Base-by-base conservation (phyloP, 345 rosid genomes). In the Bretschneidera sinensis region DNA sequence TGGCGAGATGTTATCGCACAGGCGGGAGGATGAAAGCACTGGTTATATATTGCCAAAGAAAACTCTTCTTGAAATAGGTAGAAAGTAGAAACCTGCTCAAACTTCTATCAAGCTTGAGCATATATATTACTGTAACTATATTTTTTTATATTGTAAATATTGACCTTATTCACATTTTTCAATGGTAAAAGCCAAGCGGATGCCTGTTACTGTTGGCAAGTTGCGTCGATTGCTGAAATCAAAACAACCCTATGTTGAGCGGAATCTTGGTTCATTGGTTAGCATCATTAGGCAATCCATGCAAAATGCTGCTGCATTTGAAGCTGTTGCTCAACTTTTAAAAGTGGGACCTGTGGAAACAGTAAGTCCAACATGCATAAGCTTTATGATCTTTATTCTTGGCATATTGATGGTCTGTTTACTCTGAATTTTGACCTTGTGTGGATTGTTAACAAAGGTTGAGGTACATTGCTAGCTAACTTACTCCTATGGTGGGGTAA, bases 1-100 rank as follows among this genome's bases (percentile, higher is more conserved):
- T 92, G 97, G 97, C 85, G 96, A 63, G 97, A 92, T 77, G 72
- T 5, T 57, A 62, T 87, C 75, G 97, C 95, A 54, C 94, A 96
- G 48, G 67, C 73, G 53, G n/a, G 87, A 87, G 62, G 98, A 92
- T 65, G 98, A 92, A 73, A 87, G 98, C 77, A 89, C 97, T 7
- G 96, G 98, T 34, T 92, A 74, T 71, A 74, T 92, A 58, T 71
- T 92, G 70, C 94, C 98, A 23, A 92, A 92, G 71, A 92, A 78
- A 78, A 79, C 75, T 61, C 92, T 92, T 65, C 76, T 92, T 74
- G 92, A 85, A 64, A 79, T 92, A 43, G 98, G 98, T 89, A 79
- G 48, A 68, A 34, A 58, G 53, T 60, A n/a, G n/a, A 17, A 14
- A 17, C 28, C 45, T 39, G 45, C 21, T 60, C 31, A 24, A 21